Evolutionary conservation across 2,329 filamentous ascomycete genomes (phyloP), one percentile per base, ranked within the genome.

Genomic region (Leptographium wingfieldii): DNA sequence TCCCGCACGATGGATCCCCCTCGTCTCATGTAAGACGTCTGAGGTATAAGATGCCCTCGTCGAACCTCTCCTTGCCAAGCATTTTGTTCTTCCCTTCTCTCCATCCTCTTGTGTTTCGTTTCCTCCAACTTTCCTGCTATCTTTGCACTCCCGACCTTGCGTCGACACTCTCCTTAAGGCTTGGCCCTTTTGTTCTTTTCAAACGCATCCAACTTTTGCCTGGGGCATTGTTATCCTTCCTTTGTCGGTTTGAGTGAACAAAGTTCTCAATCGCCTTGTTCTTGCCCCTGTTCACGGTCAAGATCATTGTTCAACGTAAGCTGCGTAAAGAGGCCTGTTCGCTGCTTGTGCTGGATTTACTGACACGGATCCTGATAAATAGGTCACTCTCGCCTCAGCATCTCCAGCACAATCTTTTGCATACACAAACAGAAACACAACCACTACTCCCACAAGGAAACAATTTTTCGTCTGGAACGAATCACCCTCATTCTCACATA

Each of bases 401-500:
- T n/a, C 14, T n/a, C 40, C 19, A n/a, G 4, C 43, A n/a, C 43
- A 46, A 19, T 46, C 43, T 46, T n/a, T 46, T 46, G 43, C 40
- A 57, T 14, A 57, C 25, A 25, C 43, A 57, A 48, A 27, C 19
- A 3, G 5, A 31, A 31, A 16, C 29, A 54, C 46, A 46, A 51
- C 56, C 61, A 60, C 16, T n/a, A 46, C 43, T 46, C 43, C 43
- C 43, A 46, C 43, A 46, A 46, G 43, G 43, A 46, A 43, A 58
- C 56, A 7, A 9, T 58, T 33, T 55, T 62, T 72, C 73, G 74
- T 76, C 75, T 66, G 73, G 74, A 71, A 75, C 73, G 72, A 71
- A 68, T 64, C 16, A 43, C 22, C n/a, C n/a, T 16, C 5, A 9
- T 46, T 22, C 14, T 7, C 38, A 31, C 6, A 43, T 4, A 19